Conservation (phyloP, 129 eudicot genomes). For the Helianthus tuberosus region DNA sequence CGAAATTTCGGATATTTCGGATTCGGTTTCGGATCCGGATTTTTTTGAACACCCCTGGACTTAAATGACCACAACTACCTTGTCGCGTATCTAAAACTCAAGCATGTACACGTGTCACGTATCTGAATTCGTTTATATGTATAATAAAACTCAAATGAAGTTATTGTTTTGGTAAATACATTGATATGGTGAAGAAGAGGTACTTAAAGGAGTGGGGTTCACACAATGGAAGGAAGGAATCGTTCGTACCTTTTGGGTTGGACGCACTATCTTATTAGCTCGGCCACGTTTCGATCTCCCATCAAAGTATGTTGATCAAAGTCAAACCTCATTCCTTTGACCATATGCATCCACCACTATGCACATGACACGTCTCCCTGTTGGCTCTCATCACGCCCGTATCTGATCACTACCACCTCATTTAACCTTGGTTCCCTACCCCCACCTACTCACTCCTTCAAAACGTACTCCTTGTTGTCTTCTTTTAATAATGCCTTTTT, state of each 20-base stretch:
- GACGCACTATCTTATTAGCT: not conserved
- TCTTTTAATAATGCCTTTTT: not conserved
- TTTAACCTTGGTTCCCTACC: slow-evolving; percentile 5
- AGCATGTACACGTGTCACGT: too few relatives aligned
- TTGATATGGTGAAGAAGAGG: not conserved
- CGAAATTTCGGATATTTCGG: too few relatives aligned
- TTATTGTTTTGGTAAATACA: too few relatives aligned
- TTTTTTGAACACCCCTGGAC: too few relatives aligned
- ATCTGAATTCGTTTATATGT: too few relatives aligned
- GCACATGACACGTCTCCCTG: slow-evolving; percentile 15
- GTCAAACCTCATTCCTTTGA: slow-evolving; percentile 20
- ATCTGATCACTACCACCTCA: slow-evolving; percentile 13
- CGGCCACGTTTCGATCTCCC: slow-evolving; percentile 27
- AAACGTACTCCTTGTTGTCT: not conserved
- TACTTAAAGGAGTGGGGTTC: slow-evolving; percentile 18
- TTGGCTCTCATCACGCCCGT: slow-evolving; percentile 6
- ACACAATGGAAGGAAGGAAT: not conserved
- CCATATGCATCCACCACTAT: not conserved
- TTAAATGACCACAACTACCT: too few relatives aligned
- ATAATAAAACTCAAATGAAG: too few relatives aligned
- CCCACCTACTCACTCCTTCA: slow-evolving; percentile 12
- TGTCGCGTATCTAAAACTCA: too few relatives aligned
- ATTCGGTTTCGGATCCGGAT: too few relatives aligned
- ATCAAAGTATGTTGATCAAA: not conserved
- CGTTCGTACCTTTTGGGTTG: slow-evolving; percentile 25